Evolutionary conservation across 2,329 filamentous ascomycete genomes (phyloP), one percentile per base, ranked within the genome.

Genomic region (Emericellopsis cladophorae): DNA sequence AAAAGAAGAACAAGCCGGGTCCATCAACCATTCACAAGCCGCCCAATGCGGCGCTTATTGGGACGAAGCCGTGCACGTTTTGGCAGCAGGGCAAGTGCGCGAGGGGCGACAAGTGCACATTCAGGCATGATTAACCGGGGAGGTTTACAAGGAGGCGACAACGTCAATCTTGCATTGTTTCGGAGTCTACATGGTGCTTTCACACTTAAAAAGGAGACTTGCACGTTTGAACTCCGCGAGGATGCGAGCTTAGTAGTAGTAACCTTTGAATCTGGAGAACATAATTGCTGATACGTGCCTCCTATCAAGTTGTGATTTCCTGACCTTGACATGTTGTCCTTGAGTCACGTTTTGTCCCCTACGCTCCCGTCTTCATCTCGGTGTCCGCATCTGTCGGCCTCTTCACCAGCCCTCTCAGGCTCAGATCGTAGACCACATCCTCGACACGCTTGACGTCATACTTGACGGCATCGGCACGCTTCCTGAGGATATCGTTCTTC

Each of bases 401-500:
- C 36, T 81, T 76, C 38, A 93, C 71, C 54, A 96, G 60, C 39
- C 92, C 90, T 44, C 92, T 76, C 55, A 98, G 65, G 21, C 85
- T 90, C 42, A 98, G 66, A 59, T 98, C 92, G 56, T 98, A 98
- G 39, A 96, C 90, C 11, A 98, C 88, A 56, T 96, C 92, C 68
- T 98, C 92, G 11, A 95, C 87, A 59, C 94, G 90, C 72, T 96
- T 98, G 54, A 98, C 87, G 53, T 84, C 82, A 58, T 98, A 98
- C 70, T 98, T 98, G 62, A 98, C 84, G 5, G 82, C 84, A 64
- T 98, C 92, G 42, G 86, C 87, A 46, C 87, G 75, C 65, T 88
- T 86, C 44, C 92, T 76, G 54, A 98, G 64, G 18, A 80, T 79
- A 59, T 98, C 92, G 54, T 98, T 98, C 72, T 96, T 96, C 51